phyloP scores from a whole-genome alignment of 345 rosid species.

The Arabis alpina region DNA sequence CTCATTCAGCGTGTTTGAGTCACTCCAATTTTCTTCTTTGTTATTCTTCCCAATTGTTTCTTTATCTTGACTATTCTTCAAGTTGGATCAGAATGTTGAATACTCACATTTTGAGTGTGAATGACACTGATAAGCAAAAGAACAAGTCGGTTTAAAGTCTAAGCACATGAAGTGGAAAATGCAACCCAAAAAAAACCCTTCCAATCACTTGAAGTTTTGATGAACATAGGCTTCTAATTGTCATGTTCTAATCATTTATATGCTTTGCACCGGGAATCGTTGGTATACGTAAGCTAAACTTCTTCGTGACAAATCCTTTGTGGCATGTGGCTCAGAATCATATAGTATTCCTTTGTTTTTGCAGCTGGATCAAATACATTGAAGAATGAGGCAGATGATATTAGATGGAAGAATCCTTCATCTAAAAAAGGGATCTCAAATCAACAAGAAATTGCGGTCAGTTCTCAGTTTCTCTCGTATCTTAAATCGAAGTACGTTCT shows the following conservation, averaged over 20 bases:
- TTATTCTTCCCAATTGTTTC: too few species aligned
- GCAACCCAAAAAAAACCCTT: not conserved
- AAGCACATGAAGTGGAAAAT: not conserved
- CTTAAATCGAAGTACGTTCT: not conserved
- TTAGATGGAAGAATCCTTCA: not conserved
- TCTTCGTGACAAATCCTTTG: too few species aligned
- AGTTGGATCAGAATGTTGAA: constrained; percentile 17
- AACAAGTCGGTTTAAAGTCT: constrained; percentile 1
- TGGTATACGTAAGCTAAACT: too few species aligned
- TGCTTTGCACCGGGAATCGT: not conserved
- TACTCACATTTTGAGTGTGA: constrained; percentile 1
- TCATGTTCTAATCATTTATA: not conserved
- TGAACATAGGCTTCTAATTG: not conserved
- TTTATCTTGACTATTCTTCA: too few species aligned
- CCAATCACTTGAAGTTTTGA: not conserved
- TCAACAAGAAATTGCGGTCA: constrained; percentile 5
- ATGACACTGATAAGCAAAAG: constrained; percentile 1
- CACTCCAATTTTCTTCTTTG: too few species aligned
- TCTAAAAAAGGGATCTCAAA: not conserved
- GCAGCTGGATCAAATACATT: not conserved
- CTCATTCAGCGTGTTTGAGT: too few species aligned
- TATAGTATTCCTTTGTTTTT: not conserved
- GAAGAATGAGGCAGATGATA: constrained; percentile 11
- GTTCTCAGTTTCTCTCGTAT: not conserved
- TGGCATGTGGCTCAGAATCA: too few species aligned